Evolutionary conservation across 176 grass and related monocot genomes (phyloP), one percentile per base, ranked within the genome.

Genomic region (Luzula sylvatica): DNA sequence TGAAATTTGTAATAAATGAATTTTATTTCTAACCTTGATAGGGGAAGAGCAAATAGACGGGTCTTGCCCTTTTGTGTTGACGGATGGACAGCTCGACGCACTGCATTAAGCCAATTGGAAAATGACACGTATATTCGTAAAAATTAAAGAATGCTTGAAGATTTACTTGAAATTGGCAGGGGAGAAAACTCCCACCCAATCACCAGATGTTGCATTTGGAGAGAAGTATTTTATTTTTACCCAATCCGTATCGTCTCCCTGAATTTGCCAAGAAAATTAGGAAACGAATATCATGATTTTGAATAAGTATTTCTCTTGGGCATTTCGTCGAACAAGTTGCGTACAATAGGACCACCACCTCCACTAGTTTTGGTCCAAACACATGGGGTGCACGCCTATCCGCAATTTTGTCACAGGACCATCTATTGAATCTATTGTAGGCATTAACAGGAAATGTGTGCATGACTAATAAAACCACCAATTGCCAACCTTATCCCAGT

Each of bases 181-280:
- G 47, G 89, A 95, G 29, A 95, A 95, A 5, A 95, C 67, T 26
- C 83, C 89, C 43, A 95, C 76, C 89, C 89, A 95, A 41, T 95
- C 80, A 8, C 55, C 62, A 1, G 11, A 20, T 11, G 76, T 79
- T 46, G 77, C 19, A 25, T 60, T 57, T 3, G 83, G 70, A 51
- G 25, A 29, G 15, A 28, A 19, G 8, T 84, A 78, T 15, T 78
- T 49, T 4, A 95, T 52, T 1, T 56, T 65, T 25, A 95, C 70
- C 80, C 77, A 95, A n/a, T 49, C 70, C 6, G 70, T 82, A 66
- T 88, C 83, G 46, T 95, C 58, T 18, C 80, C 89, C 89, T 95
- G 61, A 12, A 52, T 30, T 39, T 50, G n/a, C 58, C 1, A 18
- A 3, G 9, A 11, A 38, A 72, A 32, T 52, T 29, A 41, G 41